These are phyloP conservation scores for Schizothecium vesticola DNA, from an alignment of 495 filamentous ascomycete species.

Conservation along the genomic window DNA sequence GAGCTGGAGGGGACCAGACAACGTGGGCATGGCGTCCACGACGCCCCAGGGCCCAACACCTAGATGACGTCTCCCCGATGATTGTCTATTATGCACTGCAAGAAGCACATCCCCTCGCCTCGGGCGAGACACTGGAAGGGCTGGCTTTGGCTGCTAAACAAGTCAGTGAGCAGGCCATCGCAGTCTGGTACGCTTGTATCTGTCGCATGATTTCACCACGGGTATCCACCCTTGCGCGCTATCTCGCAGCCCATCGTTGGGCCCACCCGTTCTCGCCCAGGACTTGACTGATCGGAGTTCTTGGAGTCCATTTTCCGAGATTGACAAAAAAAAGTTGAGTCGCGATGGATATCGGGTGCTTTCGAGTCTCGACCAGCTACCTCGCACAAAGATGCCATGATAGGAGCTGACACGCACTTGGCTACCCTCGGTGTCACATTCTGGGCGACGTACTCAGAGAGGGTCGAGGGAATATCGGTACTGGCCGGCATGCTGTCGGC, in stretches of 20 bases:
- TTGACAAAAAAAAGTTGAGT: background rate
- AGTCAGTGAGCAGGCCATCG: background rate
- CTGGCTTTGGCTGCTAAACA: too few species aligned
- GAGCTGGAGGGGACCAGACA: too few species aligned
- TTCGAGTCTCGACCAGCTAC: background rate
- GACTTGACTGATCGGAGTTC: background rate
- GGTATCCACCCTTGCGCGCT: background rate
- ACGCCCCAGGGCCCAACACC: too few species aligned
- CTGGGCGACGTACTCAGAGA: background rate
- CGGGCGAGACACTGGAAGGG: too few species aligned
- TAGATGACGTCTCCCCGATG: too few species aligned
- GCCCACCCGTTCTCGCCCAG: background rate
- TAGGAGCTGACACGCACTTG: background rate
- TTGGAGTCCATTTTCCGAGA: background rate
- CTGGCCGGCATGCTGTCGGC: background rate
- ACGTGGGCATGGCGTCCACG: too few species aligned
- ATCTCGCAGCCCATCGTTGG: background rate
- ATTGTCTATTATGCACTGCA: too few species aligned
- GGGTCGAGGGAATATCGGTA: background rate
- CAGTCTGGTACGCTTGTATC: background rate
- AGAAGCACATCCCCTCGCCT: too few species aligned
- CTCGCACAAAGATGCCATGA: background rate
- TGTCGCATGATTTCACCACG: background rate
- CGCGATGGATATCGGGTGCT: background rate
- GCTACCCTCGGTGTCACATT: background rate